These are phyloP conservation scores for Mycena rebaudengoi DNA, from an alignment of 768 basidiomycete species.

Conservation along the genomic window DNA sequence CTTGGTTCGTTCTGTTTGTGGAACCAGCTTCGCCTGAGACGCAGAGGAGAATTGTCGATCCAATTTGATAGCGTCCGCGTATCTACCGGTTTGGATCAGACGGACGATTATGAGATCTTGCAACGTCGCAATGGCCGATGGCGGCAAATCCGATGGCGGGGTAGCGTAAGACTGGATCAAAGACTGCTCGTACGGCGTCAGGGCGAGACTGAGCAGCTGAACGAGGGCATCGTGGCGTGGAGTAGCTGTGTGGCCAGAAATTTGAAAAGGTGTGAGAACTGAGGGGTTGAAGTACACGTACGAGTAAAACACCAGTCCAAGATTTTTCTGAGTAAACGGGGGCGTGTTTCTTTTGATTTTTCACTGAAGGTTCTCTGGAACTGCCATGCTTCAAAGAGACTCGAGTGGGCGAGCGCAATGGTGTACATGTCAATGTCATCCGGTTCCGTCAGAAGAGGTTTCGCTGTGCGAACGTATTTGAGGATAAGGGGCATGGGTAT, in stretches of 20 bases:
- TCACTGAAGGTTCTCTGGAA: constrained; percentile 79
- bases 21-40: constrained; percentile 47
- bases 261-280: background rate
- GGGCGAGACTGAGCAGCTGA: constrained; percentile 70
- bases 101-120: constrained; percentile 86
- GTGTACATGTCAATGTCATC: constrained; percentile 77
- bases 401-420: constrained; percentile 70
- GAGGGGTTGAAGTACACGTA: constrained; percentile 47
- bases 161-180: constrained; percentile 66
- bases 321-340: constrained; percentile 64
- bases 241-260: constrained; percentile 10
- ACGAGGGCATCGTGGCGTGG: constrained; percentile 66
- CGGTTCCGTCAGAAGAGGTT: constrained; percentile 74
- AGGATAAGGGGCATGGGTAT: constrained; percentile 66
- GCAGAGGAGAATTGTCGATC: constrained; percentile 67
- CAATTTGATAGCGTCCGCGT: constrained; percentile 77
- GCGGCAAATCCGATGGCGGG: constrained; percentile 56
- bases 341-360: constrained; percentile 56
- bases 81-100: constrained; percentile 75
- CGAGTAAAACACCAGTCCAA: constrained; percentile 76
- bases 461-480: constrained; percentile 78
- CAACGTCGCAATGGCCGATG: constrained; percentile 61
- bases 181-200: constrained; percentile 70
- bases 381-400: constrained; percentile 77
- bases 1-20: constrained; percentile 58